Evolutionary conservation across 139 green algal genomes (phyloP), one percentile per base, ranked within the genome.

Genomic region (Pleodorina starrii): DNA sequence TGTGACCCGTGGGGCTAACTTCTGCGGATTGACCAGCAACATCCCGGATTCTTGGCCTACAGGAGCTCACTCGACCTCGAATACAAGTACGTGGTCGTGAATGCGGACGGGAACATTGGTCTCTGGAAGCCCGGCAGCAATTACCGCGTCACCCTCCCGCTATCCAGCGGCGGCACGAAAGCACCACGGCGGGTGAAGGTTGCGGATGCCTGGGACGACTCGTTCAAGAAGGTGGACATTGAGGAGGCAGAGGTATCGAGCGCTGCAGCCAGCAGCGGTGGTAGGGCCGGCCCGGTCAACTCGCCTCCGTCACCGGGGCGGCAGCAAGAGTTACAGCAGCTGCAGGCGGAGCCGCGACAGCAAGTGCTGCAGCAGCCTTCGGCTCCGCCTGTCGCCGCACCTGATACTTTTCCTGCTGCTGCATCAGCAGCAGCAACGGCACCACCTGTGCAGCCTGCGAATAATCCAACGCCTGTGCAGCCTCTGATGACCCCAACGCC

Each of bases 41-140:
- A n/a, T n/a, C n/a, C n/a, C n/a, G 68, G 68, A 25, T 21, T 46
- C 36, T 75, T 75, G 14, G 59, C 68, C 46, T 32, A 66, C 54
- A 76, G 68, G 68, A 25, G 68, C 6, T 16, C 51, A 3, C 71
- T 87, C 4, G 80, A 91, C 51, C 43, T 91, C 32, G 88, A 91
- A 32, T 91, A 91, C 54, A 91, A 91, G 72, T 91, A 91, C 40
- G 80, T 89, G 17, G 81, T 91, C 19, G 38, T 89, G 21, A 91
- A 91, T 46, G 46, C 88, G 5, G 77, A 91, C 23, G 80, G 88
- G 0, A 43, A 50, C 1, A 44, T 91, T 27, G 40, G 43, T 17
- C 68, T 81, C 71, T 91, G 88, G 88, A 91, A 91, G 80, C 88
- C 88, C 0, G 88, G 88, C 48, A 79, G 69, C 80, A 91, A 91